Conservation (phyloP, 805 yeast species). For the Candida michaelii region DNA sequence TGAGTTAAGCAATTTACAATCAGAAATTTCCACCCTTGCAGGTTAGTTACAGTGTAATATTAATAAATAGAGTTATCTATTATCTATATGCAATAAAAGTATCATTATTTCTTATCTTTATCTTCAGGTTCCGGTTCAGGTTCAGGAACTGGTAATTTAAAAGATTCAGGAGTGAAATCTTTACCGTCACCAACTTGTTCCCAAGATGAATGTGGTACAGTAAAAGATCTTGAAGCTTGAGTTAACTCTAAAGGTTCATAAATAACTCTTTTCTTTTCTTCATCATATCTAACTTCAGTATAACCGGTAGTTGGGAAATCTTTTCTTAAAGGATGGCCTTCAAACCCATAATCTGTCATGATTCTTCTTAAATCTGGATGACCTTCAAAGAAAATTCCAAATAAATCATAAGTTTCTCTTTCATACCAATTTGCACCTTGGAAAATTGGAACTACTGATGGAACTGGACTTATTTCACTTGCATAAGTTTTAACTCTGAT, state of each 20-base stretch:
- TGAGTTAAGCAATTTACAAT: constrained; percentile 54
- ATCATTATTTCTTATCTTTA: constrained; percentile 32
- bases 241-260: constrained; percentile 89
- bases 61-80: constrained; percentile 5
- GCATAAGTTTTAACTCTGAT: constrained; percentile 89
- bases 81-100: constrained; percentile 7
- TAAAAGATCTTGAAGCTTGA: constrained; percentile 89
- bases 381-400: constrained; percentile 82
- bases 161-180: constrained; percentile 76
- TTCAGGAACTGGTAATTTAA: constrained; percentile 79
- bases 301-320: constrained; percentile 93
- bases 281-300: constrained; percentile 87
- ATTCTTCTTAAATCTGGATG: constrained; percentile 90
- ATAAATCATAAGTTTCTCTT: constrained; percentile 85
- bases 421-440: constrained; percentile 90
- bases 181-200: constrained; percentile 88
- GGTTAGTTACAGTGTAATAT: too few relatives aligned
- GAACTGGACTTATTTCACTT: constrained; percentile 78
- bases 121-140: constrained; percentile 57
- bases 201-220: constrained; percentile 87
- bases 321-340: constrained; percentile 88
- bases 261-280: constrained; percentile 84
- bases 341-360: constrained; percentile 89
- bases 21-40: constrained; percentile 34
- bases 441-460: constrained; percentile 68